A percentile compares a stretch with the other conserved stretches of the same genome.
These are phyloP conservation scores for Penicillium sp. DNA, from an alignment of 2,329 filamentous ascomycete species.

Conservation along the genomic window DNA sequence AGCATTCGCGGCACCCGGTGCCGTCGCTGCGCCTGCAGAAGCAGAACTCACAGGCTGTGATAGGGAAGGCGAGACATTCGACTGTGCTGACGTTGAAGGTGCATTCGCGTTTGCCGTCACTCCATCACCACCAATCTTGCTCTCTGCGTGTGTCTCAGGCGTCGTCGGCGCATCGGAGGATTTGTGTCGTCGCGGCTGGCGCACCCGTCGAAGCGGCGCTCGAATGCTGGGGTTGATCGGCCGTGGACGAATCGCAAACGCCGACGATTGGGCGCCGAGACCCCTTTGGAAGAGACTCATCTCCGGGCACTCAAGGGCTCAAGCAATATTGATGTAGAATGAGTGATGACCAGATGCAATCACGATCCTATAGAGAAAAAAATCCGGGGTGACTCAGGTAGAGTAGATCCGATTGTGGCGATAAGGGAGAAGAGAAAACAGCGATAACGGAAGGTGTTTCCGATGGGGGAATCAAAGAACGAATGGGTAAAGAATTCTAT, in stretches of 20 bases:
- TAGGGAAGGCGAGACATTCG: neutral
- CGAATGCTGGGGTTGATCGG: constrained; percentile 13
- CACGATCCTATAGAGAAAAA: neutral
- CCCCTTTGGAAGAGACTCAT: constrained; percentile 23
- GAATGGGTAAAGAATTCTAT: neutral
- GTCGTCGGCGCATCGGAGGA: constrained; percentile 13
- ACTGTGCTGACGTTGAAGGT: neutral
- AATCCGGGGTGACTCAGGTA: neutral
- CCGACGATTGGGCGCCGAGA: constrained; percentile 10
- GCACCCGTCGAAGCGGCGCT: constrained; percentile 19
- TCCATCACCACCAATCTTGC: constrained; percentile 2
- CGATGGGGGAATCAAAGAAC: neutral
- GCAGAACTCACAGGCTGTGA: constrained; percentile 13
- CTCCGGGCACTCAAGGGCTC: constrained; percentile 6
- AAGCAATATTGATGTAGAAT: constrained; percentile 7
- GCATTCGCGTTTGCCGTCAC: constrained; percentile 1
- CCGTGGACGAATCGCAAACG: constrained; percentile 16
- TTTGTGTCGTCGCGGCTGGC: constrained; percentile 22
- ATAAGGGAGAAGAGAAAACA: constrained; percentile 14
- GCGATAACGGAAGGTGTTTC: constrained; percentile 11
- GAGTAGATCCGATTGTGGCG: constrained; percentile 17
- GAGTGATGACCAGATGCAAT: neutral
- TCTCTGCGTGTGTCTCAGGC: constrained; percentile 7
- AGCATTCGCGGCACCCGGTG: constrained; percentile 18
- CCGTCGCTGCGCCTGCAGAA: constrained; percentile 22